Evolutionary conservation across 441 rosid species (phyloP), one percentile per base, ranked within the genome.

Genomic region (Gossypium lobatum): DNA sequence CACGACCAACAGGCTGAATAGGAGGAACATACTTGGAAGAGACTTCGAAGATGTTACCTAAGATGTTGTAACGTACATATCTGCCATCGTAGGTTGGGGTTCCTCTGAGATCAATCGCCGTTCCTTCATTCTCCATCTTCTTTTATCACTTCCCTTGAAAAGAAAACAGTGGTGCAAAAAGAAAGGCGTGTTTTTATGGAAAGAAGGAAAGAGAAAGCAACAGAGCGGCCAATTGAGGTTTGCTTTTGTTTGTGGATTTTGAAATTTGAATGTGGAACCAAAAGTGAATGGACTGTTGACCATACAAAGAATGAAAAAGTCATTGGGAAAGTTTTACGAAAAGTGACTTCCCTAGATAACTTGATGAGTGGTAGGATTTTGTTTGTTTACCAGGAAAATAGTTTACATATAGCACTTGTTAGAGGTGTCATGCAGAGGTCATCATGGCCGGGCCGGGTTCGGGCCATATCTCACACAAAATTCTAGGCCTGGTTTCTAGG

Each of bases 21-120:
- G 93, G 97, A 78, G 97, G 96, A 46, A 85, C 80, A 55, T 93
- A 93, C 83, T 89, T 91, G 45, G 93, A 82, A 69, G 95, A 73
- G 61, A 93, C 81, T 80, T 85, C 88, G 72, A 92, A 92, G 73
- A 84, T 77, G 79, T 80, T 89, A 57, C 97, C 95, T 5, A 84
- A 79, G 50, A 92, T 83, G 61, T 93, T 86, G 76, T 89, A 85
- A 84, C 86, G 87, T 2, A 87, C 85, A 73, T 85, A 91, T 75
- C 87, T 85, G 28, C 92, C 94, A 17, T 87, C 82, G 37, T 78
- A 76, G 5, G 87, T 79, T n/a, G 82, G 74, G 66, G 80, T 78
- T 57, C 92, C 95, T 75, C 71, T 72, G 13, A 64, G 72, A 73
- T 62, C 76, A 34, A 55, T 39, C 20, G 55, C 67, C 76, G 67